Base-by-base conservation (phyloP, 2,329 filamentous ascomycete species). In the Fusarium sp. region DNA sequence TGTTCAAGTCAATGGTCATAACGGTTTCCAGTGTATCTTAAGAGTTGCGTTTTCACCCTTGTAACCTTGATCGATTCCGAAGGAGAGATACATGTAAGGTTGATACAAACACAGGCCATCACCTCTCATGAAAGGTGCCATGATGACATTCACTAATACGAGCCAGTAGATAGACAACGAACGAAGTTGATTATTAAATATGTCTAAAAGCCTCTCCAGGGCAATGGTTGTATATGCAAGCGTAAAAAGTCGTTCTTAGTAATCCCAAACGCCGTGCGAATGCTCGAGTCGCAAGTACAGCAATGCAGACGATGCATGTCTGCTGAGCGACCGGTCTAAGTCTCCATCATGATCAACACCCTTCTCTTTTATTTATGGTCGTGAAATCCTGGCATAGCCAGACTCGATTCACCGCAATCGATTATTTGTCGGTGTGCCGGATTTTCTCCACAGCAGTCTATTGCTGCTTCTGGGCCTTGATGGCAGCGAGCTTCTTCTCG, bases 401-500 rank as follows among this genome's bases (percentile, higher is more conserved):
- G 45, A 59, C 55, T 62, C 62, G 72, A 71, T 71, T 70, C 74
- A 75, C 74, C 72, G 72, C 69, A 73, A 63, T 64, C 74, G 65
- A 71, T 54, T 53, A 24, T n/a, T 30, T 46, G 52, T 67, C 48
- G 30, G 53, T 58, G 49, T 58, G 49, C 34, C 48, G 46, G 48
- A 48, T 41, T 34, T 47, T 57, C 52, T 52, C 22, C 51, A 29
- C 41, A 71, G 48, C 43, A 40, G 44, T 58, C 83, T 88, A 91
- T 83, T 92, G 86, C 86, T 74, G 70, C 78, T 94, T 94, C 85
- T 90, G 90, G 69, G 85, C 84, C 78, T 85, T 85, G 80, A 91
- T 85, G 62, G 88, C 81, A 58, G 85, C 87, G 53, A 93, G 76
- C 88, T 92, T 94, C 81, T 85, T 89, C 82, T 96, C 94, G 65